These are phyloP conservation scores for Allomyces macrogynus DNA, from an alignment of 192 early-diverging fungal species.

Conservation along the genomic window DNA sequence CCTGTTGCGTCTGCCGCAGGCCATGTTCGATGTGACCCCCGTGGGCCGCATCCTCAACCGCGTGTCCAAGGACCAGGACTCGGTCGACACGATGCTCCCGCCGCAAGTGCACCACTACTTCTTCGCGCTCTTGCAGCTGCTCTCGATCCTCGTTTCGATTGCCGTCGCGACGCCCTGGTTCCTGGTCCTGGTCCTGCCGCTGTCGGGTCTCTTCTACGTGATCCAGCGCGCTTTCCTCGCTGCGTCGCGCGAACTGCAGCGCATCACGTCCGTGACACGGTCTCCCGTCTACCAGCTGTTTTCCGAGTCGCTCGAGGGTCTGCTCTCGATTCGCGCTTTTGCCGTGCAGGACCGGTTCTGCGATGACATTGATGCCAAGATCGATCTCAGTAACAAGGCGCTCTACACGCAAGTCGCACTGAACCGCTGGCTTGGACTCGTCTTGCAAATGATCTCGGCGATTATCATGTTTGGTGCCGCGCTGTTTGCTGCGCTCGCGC, in stretches of 20 bases:
- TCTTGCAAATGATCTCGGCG: conserved; percentile 62
- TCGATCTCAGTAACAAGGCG: neutral
- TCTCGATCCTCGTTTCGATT: neutral
- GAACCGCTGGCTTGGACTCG: conserved; percentile 47
- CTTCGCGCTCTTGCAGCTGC: neutral
- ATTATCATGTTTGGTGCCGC: conserved; percentile 60
- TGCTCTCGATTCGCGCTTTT: conserved; percentile 4
- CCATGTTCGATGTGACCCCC: conserved; percentile 25
- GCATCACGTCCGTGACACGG: conserved; percentile 1
- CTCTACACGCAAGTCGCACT: conserved; percentile 9
- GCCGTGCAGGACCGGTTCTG: conserved; percentile 1
- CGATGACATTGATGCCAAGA: neutral
- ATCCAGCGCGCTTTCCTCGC: neutral
- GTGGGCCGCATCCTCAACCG: conserved; percentile 71
- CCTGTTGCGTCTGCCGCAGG: neutral
- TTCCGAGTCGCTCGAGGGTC: conserved; percentile 3
- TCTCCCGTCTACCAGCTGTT: conserved; percentile 2
- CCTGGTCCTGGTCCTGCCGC: neutral
- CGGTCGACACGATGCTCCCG: conserved; percentile 52
- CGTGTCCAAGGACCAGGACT: conserved; percentile 70
- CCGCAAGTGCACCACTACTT: neutral
- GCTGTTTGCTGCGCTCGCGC: conserved; percentile 42
- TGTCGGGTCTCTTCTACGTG: neutral
- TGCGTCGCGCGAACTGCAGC: conserved; percentile 2
- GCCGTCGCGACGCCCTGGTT: neutral